Percentiles rank a stretch among this genome's conserved stretches.
Conservation (phyloP, 257 asterid genomes). For the Thymus mandschuricus region DNA sequence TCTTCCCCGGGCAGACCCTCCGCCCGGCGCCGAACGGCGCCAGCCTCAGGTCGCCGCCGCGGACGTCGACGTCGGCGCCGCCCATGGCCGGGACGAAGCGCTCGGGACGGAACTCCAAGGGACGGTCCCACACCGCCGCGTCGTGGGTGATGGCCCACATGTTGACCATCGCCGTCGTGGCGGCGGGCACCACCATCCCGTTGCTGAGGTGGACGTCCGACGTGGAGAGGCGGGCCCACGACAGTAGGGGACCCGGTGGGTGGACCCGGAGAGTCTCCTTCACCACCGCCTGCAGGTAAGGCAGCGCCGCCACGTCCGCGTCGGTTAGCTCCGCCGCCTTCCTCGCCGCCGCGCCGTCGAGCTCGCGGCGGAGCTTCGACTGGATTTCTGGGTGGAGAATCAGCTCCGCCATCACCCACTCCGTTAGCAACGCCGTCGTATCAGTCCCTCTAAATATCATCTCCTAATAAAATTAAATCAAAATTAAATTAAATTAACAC, state of each 20-base stretch:
- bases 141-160: conserved; percentile 74
- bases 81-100: conserved; percentile 43
- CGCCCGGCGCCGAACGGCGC: conserved; percentile 76
- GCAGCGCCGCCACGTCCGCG: conserved; percentile 48
- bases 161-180: conserved; percentile 65
- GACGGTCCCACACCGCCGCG: conserved; percentile 39
- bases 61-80: conserved; percentile 53
- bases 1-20: conserved; percentile 67
- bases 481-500: neutral
- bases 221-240: conserved; percentile 66
- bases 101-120: conserved; percentile 50
- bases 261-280: conserved; percentile 57
- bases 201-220: conserved; percentile 57
- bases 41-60: conserved; percentile 56
- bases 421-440: conserved; percentile 60
- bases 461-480: conserved; percentile 33
- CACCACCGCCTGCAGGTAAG: conserved; percentile 61
- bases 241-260: conserved; percentile 66
- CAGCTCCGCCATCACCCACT: conserved; percentile 64
- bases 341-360: conserved; percentile 28
- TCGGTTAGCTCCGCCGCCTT: conserved; percentile 28
- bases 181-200: conserved; percentile 61
- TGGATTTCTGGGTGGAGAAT: conserved; percentile 52
- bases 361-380: conserved; percentile 46
- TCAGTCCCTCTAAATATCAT: conserved; percentile 64